These are phyloP conservation scores for Xerocomus minutiporus DNA, from an alignment of 1,284 basidiomycete species.

Conservation along the genomic window DNA sequence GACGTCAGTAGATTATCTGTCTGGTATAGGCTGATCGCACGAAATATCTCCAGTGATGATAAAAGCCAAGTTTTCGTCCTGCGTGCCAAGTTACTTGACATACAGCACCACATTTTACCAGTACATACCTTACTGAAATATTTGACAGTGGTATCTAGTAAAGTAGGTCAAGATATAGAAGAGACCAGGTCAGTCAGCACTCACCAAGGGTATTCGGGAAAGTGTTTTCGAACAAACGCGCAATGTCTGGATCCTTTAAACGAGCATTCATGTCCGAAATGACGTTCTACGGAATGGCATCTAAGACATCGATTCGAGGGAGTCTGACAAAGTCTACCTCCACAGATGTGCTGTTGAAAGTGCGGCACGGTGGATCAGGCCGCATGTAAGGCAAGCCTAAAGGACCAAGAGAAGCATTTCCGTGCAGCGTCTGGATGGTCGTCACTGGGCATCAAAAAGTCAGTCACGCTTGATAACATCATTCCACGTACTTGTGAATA, in stretches of 20 bases:
- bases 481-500: constrained; percentile 51
- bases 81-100: constrained; percentile 3
- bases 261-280: constrained; percentile 64
- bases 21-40: constrained; percentile 42
- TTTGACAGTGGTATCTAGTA: constrained; percentile 66
- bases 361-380: constrained; percentile 60
- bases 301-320: background rate
- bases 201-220: constrained; percentile 73
- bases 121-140: constrained; percentile 56
- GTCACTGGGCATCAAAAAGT: constrained; percentile 1
- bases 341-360: constrained; percentile 68
- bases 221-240: constrained; percentile 71
- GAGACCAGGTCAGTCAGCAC: constrained; percentile 2
- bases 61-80: constrained; percentile 67
- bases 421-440: constrained; percentile 48
- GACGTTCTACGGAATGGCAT: constrained; percentile 45
- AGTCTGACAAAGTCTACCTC: constrained; percentile 42
- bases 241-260: constrained; percentile 69
- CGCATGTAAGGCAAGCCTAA: constrained; percentile 67
- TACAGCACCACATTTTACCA: background rate
- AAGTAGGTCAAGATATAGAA: background rate
- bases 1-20: constrained; percentile 5
- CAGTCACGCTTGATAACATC: background rate
- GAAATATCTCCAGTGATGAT: constrained; percentile 76
- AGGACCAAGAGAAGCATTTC: constrained; percentile 53